Evolutionary conservation across 2,329 filamentous ascomycete genomes (phyloP), one percentile per base, ranked within the genome.

Genomic region (Incumbomyces delicatus): DNA sequence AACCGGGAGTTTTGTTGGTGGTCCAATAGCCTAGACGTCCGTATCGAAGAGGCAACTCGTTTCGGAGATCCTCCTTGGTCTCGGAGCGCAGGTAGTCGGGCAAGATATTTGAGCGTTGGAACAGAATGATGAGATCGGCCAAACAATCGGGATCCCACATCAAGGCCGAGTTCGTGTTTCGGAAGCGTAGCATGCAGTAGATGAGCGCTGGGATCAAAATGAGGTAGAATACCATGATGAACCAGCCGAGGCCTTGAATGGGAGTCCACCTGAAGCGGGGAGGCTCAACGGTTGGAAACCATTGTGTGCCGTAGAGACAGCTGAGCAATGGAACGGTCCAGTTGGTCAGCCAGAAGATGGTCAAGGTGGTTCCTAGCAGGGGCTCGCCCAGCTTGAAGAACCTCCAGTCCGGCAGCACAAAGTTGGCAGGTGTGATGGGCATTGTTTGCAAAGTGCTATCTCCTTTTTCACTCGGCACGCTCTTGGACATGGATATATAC

Each of bases 21-120:
- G 77, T 78, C 87, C 89, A 95, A 64, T 94, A 94, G 6, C 89
- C 87, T n/a, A 95, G 74, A 37, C 84, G 75, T 56, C 90, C 81
- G 4, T 75, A 69, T 53, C 78, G 77, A 13, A 63, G 50, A 73
- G 77, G 58, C 71, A 75, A 41, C 66, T 69, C 36, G 77, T 72
- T 52, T 72, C 56, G 51, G 0, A 66, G 63, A 4, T 62, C 54
- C 2, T 59, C 57, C 36, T 79, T 73, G 0, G 78, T 77, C 57
- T 89, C 83, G 0, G 81, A 80, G 2, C 78, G 78, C 11, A 76
- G 72, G 63, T 88, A 94, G 57, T 85, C 83, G 17, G 73, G 70
- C 41, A 88, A 73, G 14, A 83, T 79, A 63, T 94, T 95, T 53
- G 86, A 89, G 50, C 84, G 78, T 53, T 87, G 82, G 20, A 94